A percentile compares a stretch with the other conserved stretches of the same genome.
These are phyloP conservation scores for Hypoxylon sp. DNA, from an alignment of 2,329 filamentous ascomycete genomes.

Conservation along the genomic window DNA sequence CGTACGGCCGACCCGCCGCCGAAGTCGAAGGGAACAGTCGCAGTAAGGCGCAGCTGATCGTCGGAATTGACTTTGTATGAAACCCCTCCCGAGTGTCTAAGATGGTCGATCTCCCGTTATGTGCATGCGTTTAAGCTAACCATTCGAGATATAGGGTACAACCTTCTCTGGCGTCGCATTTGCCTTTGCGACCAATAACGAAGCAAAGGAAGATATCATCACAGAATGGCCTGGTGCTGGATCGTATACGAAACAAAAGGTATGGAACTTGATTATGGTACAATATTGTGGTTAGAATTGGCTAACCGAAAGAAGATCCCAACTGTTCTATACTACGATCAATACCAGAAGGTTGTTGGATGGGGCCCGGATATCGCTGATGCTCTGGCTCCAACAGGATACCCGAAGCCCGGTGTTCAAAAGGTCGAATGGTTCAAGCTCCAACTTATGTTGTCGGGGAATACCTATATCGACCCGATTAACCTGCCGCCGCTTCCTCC, in stretches of 20 bases:
- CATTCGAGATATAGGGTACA: slow-evolving; percentile 76
- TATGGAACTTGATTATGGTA: slow-evolving; percentile 57
- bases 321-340: slow-evolving; percentile 99
- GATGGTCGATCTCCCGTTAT: background rate
- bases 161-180: slow-evolving; percentile 98
- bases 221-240: slow-evolving; percentile 98
- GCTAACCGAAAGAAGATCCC: slow-evolving; percentile 81
- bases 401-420: slow-evolving; percentile 97
- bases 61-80: slow-evolving; percentile 97
- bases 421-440: slow-evolving; percentile 99
- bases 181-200: slow-evolving; percentile 96
- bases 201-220: slow-evolving; percentile 98
- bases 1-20: slow-evolving; percentile 66
- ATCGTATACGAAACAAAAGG: slow-evolving; percentile 99
- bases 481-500: slow-evolving; percentile 97
- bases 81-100: background rate
- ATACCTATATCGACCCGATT: slow-evolving; percentile 99
- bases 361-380: slow-evolving; percentile 99
- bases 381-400: slow-evolving; percentile 94
- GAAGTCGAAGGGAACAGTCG: slow-evolving; percentile 91
- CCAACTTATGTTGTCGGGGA: slow-evolving; percentile 97
- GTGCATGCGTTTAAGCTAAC: slow-evolving; percentile 41
- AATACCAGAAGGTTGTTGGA: slow-evolving; percentile 99
- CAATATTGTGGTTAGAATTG: slow-evolving; percentile 41
- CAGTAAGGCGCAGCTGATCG: slow-evolving; percentile 97